Percentiles rank a stretch among this genome's conserved stretches.
Evolutionary conservation across 306 rosid species (phyloP).

Genomic region (cucumber (Cucumis sativus)): Cucumber_9930_V3 NC_026657.2:13998501-13999000

Average conservation of each 20-base stretch:
- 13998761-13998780: constrained; percentile 73
- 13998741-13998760: constrained; percentile 73
- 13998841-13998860: constrained; percentile 36
- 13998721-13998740: constrained; percentile 53
- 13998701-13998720: constrained; percentile 86
- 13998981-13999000: too few relatives aligned
- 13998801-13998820: constrained; percentile 58
- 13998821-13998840: constrained; percentile 77
- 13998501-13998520: constrained; percentile 94
- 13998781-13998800: constrained; percentile 44
- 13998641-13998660: not conserved
- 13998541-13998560: constrained; percentile 88
- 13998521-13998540: constrained; percentile 82
- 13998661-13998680: constrained; percentile 8
- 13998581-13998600: constrained; percentile 5
- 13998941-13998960: too few relatives aligned
- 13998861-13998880: constrained; percentile 30
- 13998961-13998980: too few relatives aligned
- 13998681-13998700: constrained; percentile 94
- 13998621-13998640: not conserved
- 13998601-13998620: not conserved
- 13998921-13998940: not conserved
- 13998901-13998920: not conserved
- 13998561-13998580: constrained; percentile 7
- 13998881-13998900: constrained; percentile 6